Base-by-base conservation (phyloP, 1,284 basidiomycete species). In the Cystobasidiaceae sp. region DNA sequence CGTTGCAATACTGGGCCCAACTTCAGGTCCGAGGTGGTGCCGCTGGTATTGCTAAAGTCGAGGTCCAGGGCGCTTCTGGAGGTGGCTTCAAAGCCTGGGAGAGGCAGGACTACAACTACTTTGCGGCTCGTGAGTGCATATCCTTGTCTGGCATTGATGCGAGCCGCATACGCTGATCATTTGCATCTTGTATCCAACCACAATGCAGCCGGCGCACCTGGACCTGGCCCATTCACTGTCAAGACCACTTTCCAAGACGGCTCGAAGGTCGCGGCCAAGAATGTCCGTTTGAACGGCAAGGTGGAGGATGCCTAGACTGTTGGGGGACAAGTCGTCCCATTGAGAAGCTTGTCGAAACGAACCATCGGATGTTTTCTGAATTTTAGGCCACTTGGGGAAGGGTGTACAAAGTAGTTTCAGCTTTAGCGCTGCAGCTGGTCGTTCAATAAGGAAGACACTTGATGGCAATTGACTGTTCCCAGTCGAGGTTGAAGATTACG, bases 101-200 rank as follows among this genome's bases (percentile, higher is more conserved):
- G n/a, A 27, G 28, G 21, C 50, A 52, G 32, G 50, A 52, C 50
- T 52, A 52, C 32, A 52, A 52, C 19, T 52, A 52, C 28, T 52
- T 52, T 33, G n/a, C 37, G 6, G 50, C 27, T 17, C 17, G 50
- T 52, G 50, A 37, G 50, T 52, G 8, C 50, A n/a, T 32, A 21
- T 17, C 21, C 25, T 19, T 33, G 7, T 8, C 3, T 32, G 13
- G n/a, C n/a, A n/a, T n/a, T n/a, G n/a, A n/a, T n/a, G n/a, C n/a
- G 28, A 13, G 3, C 17, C 21, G 21, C n/a, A 21, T 15, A 17
- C 8, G 28, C 32, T 33, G 50, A 32, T 37, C 6, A 33, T n/a
- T 3, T 17, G 19, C 50, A n/a, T n/a, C 21, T n/a, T 52, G 6
- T n/a, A 33, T 5, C 44, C n/a, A n/a, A n/a, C n/a, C n/a, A n/a